Conservation (phyloP, 1,284 basidiomycete species). For the Anthracocystis setariae region DNA sequence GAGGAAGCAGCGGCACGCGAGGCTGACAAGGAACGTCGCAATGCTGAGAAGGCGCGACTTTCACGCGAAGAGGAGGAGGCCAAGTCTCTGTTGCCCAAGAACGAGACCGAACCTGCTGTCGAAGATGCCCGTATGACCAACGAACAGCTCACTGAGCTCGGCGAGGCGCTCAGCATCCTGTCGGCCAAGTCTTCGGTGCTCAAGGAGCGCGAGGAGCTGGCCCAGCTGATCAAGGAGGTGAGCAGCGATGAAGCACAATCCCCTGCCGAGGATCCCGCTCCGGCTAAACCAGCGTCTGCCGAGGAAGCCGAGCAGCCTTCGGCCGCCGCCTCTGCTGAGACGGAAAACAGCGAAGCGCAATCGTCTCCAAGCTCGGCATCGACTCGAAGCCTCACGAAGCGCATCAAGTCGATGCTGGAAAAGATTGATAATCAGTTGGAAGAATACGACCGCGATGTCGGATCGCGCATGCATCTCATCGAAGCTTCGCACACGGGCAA, state of each 20-base stretch:
- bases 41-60: constrained; percentile 68
- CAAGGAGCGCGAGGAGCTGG: constrained; percentile 92
- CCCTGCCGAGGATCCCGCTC: constrained; percentile 5
- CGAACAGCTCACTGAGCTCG: constrained; percentile 93
- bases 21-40: constrained; percentile 81
- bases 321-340: constrained; percentile 2
- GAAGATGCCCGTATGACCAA: constrained; percentile 89
- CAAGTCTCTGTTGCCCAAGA: constrained; percentile 54
- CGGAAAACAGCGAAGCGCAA: constrained; percentile 3
- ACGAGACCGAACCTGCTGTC: constrained; percentile 34
- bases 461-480: constrained; percentile 91
- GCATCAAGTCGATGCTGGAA: constrained; percentile 92
- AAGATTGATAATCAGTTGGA: constrained; percentile 93
- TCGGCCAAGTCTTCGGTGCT: constrained; percentile 96
- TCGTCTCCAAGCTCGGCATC: constrained; percentile 30
- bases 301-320: constrained; percentile 6
- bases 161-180: constrained; percentile 88
- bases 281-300: constrained; percentile 1
- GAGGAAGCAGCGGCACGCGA: constrained; percentile 92
- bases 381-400: constrained; percentile 84
- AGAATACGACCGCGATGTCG: constrained; percentile 83
- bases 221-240: constrained; percentile 84
- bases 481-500: constrained; percentile 89
- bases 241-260: constrained; percentile 15
- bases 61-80: constrained; percentile 60